Evolutionary conservation across 257 asterid species (phyloP).

Genomic region (Solanum piurae): DNA sequence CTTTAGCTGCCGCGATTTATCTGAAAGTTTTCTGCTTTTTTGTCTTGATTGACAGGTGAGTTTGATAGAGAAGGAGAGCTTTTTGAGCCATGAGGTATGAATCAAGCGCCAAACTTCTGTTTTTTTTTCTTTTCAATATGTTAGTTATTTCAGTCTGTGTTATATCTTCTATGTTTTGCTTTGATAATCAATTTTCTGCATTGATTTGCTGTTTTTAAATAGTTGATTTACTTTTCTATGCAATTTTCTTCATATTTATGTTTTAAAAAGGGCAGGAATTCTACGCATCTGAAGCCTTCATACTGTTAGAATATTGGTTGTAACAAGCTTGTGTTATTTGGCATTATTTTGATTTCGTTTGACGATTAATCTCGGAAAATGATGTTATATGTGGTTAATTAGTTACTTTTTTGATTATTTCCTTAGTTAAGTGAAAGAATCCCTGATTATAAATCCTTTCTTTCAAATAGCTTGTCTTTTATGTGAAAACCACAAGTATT

Average conservation of each 20-base stretch:
- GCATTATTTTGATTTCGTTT: background rate
- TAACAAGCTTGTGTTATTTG: background rate
- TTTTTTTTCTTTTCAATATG: background rate
- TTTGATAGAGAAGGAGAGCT: background rate
- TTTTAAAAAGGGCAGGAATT: background rate
- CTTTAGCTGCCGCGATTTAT: background rate
- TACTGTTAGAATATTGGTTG: background rate
- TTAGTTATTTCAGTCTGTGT: background rate
- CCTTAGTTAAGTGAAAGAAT: background rate
- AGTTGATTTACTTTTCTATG: background rate
- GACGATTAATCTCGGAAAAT: background rate
- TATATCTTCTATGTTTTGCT: background rate
- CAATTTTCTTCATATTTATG: background rate
- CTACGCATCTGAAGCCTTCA: background rate
- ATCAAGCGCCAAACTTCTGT: background rate
- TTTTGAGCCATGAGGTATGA: constrained; percentile 2
- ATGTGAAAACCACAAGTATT: background rate
- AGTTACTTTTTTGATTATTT: background rate
- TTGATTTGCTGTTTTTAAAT: background rate
- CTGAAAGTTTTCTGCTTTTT: background rate
- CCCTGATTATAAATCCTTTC: background rate
- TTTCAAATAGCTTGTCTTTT: background rate
- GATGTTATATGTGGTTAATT: background rate
- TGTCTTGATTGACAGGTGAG: background rate
- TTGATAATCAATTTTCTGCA: background rate